Base-by-base conservation (phyloP, 192 early-diverging fungal species). In the Cetraspora pellucida region DNA sequence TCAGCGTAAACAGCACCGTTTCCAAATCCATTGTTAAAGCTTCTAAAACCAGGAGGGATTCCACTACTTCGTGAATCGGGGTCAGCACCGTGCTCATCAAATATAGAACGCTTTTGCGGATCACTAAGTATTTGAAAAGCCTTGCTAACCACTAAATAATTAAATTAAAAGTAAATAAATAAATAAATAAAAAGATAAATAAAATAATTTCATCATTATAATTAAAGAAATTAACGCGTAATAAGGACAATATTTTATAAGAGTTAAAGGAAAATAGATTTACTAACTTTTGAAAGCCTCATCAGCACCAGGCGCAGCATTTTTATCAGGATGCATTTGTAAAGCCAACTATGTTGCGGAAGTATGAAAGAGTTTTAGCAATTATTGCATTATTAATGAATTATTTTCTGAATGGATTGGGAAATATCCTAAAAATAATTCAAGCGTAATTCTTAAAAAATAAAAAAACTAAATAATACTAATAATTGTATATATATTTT, bases 241-340 rank as follows among this genome's bases (percentile, higher is more conserved):
- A 25, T 16, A 68, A 2, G 23, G 17, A 66, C 30, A 28, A 30
- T 37, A 19, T 27, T 27, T 65, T 65, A 4, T 2, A 0, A 8
- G 5, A 11, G 25, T 49, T 21, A 70, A 52, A 31, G 0, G 1
- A 23, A 30, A 19, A 19, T 13, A 47, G 2, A 43, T 19, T 28
- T 19, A 79, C 83, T 55, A 82, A 93, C 92, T 86, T 85, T 98
- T 97, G 78, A 98, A 98, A 0, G 97, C 95, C 79, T 97, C 95
- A 72, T 97, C 96, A 13, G 96, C 95, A 17, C 97, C 95, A 4
- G 96, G 95, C 9, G 97, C 96, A 0, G 85, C 90, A 72, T 97
- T 97, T 80, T 98, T 98, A 77, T 98, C 97, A 0, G 97, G 97
- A 75, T 98, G 97, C 80, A 94, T 96, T 71, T 93, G 89, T 59